These are phyloP conservation scores for Citrus inodora DNA, from an alignment of 345 rosid genomes.

Conservation along the genomic window DNA sequence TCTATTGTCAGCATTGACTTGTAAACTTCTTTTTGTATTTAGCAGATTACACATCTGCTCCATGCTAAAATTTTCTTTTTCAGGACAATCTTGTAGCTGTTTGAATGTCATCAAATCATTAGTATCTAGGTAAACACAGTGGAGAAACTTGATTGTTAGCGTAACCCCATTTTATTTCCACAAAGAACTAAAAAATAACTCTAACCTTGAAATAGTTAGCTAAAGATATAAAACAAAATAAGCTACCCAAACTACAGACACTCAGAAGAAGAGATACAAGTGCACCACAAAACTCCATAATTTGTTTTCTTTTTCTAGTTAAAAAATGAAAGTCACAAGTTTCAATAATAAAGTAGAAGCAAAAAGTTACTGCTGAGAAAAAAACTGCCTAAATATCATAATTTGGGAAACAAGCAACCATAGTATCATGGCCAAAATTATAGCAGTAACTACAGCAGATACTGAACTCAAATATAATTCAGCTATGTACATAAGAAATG, in stretches of 20 bases:
- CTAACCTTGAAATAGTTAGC: neutral
- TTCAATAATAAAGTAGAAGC: no score
- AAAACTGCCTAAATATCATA: no score
- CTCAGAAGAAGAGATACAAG: conserved; percentile 1
- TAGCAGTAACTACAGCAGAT: no score
- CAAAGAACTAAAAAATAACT: neutral
- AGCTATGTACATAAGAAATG: no score
- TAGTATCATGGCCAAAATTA: no score
- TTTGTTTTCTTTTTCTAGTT: no score
- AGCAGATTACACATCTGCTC: conserved; percentile 29
- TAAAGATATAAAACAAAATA: neutral
- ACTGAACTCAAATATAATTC: no score
- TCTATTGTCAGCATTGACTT: conserved; percentile 26
- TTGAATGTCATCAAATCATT: conserved; percentile 10
- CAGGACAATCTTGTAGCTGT: conserved; percentile 51
- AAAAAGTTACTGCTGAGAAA: no score
- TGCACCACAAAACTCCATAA: no score
- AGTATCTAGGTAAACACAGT: neutral
- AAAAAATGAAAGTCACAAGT: no score
- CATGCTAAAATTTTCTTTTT: conserved; percentile 48
- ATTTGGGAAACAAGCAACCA: no score
- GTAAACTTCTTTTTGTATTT: conserved; percentile 24
- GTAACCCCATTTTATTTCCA: neutral
- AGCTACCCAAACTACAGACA: neutral
- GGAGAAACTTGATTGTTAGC: neutral